These are phyloP conservation scores for Hypoxylon sp. DNA, from an alignment of 2,329 filamentous ascomycete genomes.

Conservation along the genomic window DNA sequence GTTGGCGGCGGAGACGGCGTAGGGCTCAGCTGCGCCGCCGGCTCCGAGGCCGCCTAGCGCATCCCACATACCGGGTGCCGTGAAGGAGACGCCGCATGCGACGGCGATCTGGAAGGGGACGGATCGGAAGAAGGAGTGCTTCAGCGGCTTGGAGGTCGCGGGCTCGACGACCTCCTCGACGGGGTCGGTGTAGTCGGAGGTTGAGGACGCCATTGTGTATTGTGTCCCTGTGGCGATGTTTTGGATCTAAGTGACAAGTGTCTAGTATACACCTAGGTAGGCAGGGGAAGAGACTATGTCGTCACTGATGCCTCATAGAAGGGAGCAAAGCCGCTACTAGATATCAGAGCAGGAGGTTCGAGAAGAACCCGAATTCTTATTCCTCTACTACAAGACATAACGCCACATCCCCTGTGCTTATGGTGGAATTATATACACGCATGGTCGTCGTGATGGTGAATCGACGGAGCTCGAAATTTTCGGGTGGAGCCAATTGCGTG, in stretches of 20 bases:
- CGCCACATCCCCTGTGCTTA: conserved; percentile 10
- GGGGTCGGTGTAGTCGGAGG: conserved; percentile 29
- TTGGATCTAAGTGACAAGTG: background rate
- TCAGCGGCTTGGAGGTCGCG: conserved; percentile 32
- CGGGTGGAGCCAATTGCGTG: conserved; percentile 42
- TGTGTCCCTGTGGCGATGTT: conserved; percentile 5
- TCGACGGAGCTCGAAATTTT: conserved; percentile 34
- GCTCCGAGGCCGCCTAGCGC: conserved; percentile 61
- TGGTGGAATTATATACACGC: conserved; percentile 29
- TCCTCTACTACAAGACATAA: background rate
- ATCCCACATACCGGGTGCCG: conserved; percentile 60
- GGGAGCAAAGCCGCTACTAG: background rate
- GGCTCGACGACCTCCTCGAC: conserved; percentile 24
- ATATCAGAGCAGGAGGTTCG: background rate
- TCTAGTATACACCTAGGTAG: background rate
- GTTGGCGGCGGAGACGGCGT: conserved; percentile 63
- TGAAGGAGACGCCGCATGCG: conserved; percentile 59
- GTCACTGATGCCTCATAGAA: background rate
- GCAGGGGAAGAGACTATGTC: background rate
- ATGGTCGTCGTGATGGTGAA: conserved; percentile 20
- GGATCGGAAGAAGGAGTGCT: conserved; percentile 51
- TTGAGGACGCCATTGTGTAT: conserved; percentile 35
- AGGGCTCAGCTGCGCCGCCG: conserved; percentile 59
- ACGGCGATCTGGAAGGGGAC: conserved; percentile 59
- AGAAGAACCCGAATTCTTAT: background rate